A percentile compares a stretch with the other conserved stretches of the same genome.
phyloP scores from a whole-genome alignment of 2,329 filamentous ascomycete species.

The Akanthomyces uredinophilus region DNA sequence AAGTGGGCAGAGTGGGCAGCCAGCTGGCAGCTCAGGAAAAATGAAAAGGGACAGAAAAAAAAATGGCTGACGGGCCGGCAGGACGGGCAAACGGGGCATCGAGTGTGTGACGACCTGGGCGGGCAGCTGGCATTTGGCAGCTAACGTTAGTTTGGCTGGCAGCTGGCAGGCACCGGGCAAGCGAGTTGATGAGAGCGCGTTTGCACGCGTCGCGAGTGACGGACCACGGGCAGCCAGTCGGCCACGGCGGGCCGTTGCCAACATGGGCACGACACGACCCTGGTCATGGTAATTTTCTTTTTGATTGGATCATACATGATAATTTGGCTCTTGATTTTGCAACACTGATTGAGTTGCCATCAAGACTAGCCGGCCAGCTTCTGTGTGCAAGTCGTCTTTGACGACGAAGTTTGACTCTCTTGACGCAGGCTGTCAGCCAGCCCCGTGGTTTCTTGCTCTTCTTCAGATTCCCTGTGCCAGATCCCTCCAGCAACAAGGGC shows the following conservation, averaged over 20 bases:
- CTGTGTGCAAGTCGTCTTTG: too few relatives aligned
- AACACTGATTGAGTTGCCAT: too few relatives aligned
- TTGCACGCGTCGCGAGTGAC: conserved; percentile 4
- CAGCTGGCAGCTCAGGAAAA: too few relatives aligned
- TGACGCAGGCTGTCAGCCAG: neutral
- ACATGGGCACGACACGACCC: neutral
- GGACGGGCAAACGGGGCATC: neutral
- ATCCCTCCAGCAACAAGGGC: conserved; percentile 4
- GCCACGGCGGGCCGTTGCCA: too few relatives aligned
- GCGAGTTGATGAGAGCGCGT: conserved; percentile 5
- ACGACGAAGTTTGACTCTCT: too few relatives aligned
- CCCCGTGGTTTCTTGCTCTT: too few relatives aligned
- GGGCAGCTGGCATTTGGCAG: neutral
- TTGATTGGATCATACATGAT: neutral
- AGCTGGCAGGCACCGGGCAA: neutral
- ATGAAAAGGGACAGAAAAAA: neutral
- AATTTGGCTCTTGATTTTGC: too few relatives aligned
- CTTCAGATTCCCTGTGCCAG: too few relatives aligned
- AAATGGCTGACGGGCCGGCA: neutral
- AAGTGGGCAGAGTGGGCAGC: too few relatives aligned
- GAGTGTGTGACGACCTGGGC: too few relatives aligned
- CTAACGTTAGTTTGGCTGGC: too few relatives aligned
- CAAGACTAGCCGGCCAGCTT: too few relatives aligned
- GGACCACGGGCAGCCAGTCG: neutral
- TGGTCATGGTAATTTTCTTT: neutral